phyloP scores from a whole-genome alignment of 2,329 filamentous ascomycete genomes.

The Colletotrichum sp. region DNA sequence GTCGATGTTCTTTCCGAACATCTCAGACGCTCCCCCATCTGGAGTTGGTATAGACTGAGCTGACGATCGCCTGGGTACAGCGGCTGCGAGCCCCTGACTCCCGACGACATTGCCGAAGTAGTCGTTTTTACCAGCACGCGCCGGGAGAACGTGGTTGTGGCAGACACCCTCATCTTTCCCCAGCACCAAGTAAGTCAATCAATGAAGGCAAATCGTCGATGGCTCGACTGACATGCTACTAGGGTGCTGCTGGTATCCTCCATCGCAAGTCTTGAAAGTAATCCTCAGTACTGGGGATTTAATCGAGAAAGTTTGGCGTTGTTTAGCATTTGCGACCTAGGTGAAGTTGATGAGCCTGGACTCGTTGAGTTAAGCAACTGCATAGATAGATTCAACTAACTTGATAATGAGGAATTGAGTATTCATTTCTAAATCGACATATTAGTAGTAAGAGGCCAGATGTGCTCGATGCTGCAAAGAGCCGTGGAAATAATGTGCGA shows the following conservation, averaged over 20 bases:
- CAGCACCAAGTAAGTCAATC: conserved; percentile 78
- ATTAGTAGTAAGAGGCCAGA: neutral
- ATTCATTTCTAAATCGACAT: neutral
- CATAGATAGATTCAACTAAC: neutral
- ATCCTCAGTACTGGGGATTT: too few relatives aligned
- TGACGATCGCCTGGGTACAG: conserved; percentile 39
- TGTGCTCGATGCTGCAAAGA: neutral
- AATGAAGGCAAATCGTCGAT: neutral
- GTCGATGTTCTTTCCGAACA: neutral
- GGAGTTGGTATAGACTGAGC: neutral
- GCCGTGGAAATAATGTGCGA: neutral
- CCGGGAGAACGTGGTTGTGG: conserved; percentile 88
- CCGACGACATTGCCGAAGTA: conserved; percentile 89
- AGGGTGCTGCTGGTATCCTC: conserved; percentile 35
- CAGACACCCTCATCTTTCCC: conserved; percentile 86
- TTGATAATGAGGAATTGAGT: neutral
- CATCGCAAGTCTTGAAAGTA: conserved; percentile 28
- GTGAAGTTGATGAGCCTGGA: neutral
- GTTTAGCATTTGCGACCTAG: neutral
- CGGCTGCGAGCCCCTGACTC: conserved; percentile 81
- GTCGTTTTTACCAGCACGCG: conserved; percentile 85
- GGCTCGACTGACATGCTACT: neutral
- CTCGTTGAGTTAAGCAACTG: neutral
- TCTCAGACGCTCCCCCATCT: neutral
- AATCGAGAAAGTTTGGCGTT: neutral